A percentile compares a stretch with the other conserved stretches of the same genome.
Evolutionary conservation across 208 protist genomes (phyloP).

Genomic region (Wallacemonas sp.): DNA sequence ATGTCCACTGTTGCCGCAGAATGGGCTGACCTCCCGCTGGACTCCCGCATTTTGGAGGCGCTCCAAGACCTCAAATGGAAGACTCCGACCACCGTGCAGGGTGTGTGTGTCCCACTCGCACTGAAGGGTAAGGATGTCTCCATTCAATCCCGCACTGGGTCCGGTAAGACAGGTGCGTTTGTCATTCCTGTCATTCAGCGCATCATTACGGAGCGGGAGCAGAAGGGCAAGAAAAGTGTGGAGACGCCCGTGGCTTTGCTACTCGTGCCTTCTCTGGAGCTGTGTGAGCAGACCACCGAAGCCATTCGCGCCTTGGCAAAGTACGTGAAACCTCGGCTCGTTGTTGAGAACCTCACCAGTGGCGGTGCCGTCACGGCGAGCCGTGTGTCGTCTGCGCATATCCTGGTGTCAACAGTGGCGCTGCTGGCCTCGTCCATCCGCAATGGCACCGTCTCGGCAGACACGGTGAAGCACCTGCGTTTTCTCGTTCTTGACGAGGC

Average conservation of each 20-base stretch:
- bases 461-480: conserved; percentile 59
- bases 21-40: conserved; percentile 82
- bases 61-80: conserved; percentile 81
- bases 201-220: conserved; percentile 78
- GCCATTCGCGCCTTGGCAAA: conserved; percentile 67
- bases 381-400: conserved; percentile 69
- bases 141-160: conserved; percentile 87
- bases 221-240: conserved; percentile 26
- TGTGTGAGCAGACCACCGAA: conserved; percentile 94
- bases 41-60: conserved; percentile 80
- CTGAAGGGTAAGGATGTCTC: conserved; percentile 91
- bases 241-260: conserved; percentile 89
- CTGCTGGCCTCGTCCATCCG: conserved; percentile 73
- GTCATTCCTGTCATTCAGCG: conserved; percentile 86
- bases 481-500: conserved; percentile 96
- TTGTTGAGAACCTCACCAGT: conserved; percentile 81
- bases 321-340: conserved; percentile 77
- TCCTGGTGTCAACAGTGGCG: conserved; percentile 84
- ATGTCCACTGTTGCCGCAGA: conserved; percentile 28
- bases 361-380: conserved; percentile 56
- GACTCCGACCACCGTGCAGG: conserved; percentile 93
- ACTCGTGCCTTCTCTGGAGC: conserved; percentile 95
- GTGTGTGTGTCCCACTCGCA: conserved; percentile 91
- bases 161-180: conserved; percentile 90
- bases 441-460: conserved; percentile 51